phyloP scores from a whole-genome alignment of 805 yeast species.

The Cyberlindnera euphorbiiphila region DNA sequence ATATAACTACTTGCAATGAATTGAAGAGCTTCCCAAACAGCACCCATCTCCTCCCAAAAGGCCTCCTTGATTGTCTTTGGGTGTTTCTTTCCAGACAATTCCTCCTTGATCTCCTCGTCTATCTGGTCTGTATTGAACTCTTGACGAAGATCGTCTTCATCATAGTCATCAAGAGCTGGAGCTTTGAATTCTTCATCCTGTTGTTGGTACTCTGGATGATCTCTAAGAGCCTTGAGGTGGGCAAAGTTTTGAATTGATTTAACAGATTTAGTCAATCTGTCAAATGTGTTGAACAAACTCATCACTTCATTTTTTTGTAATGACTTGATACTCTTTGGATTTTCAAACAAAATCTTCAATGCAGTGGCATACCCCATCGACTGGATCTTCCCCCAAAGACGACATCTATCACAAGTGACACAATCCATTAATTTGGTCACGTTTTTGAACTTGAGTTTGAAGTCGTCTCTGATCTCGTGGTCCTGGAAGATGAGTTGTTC shows the following conservation, averaged over 20 bases:
- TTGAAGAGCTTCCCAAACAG: conserved; percentile 53
- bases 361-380: conserved; percentile 98
- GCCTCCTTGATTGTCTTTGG: conserved; percentile 33
- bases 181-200: conserved; percentile 3
- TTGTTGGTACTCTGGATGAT: conserved; percentile 6
- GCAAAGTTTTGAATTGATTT: conserved; percentile 72
- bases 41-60: conserved; percentile 46
- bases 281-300: conserved; percentile 88
- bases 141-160: neutral
- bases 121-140: conserved; percentile 1
- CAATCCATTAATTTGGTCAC: conserved; percentile 95
- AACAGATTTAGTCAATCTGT: conserved; percentile 82
- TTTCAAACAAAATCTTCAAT: conserved; percentile 80
- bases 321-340: conserved; percentile 45
- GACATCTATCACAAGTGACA: conserved; percentile 96
- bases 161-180: conserved; percentile 11
- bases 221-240: conserved; percentile 36
- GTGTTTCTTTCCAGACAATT: too few relatives aligned
- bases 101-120: neutral
- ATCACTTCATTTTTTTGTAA: conserved; percentile 80
- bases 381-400: conserved; percentile 97
- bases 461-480: conserved; percentile 73
- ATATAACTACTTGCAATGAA: conserved; percentile 66
- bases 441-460: conserved; percentile 79
- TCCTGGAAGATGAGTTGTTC: conserved; percentile 49